Evolutionary conservation across 106 monocot species (phyloP), one percentile per base, ranked within the genome.

Genomic region (Dioscorea dumetorum): DNA sequence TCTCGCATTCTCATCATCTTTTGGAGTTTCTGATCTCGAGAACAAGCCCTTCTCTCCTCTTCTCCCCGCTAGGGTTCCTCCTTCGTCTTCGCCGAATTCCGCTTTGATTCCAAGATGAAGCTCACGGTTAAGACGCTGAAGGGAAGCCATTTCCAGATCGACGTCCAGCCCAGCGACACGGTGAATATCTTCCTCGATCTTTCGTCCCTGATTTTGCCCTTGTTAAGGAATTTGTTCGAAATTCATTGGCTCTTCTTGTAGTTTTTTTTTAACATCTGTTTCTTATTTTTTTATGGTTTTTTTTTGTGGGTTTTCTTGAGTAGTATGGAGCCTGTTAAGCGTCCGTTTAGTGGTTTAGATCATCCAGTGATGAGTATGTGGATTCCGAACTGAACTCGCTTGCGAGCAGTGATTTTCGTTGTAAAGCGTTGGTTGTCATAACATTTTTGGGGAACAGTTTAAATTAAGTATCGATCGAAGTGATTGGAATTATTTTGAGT

Each of bases 71-170:
- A 54, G 54, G 54, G 54, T 54, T 54, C 54, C 54, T 18, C 54
- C 13, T 14, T 4, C 41, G 3, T 54, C 19, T 5, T 18, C 9
- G 15, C 54, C 13, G 18, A n/a, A n/a, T n/a, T n/a, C n/a, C n/a
- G n/a, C n/a, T n/a, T n/a, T n/a, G n/a, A n/a, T n/a, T n/a, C n/a
- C n/a, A n/a, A 28, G 34, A 91, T 91, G 91, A 87, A 84, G 87
- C 66, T 91, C 14, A 81, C 81, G 21, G 91, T 91, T 77, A 91
- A 91, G 74, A 91, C 91, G 11, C 72, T 91, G 32, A 89, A 89
- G 73, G 88, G 88, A 28, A 77, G 62, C 64, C 85, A 85, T 53
- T 89, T 89, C 73, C 79, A 85, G 57, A 82, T 89, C 70, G 68
- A 65, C 20, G 85, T 82, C 17, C 61, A 82, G 50, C 79, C 88